Conservation (phyloP, 1,284 basidiomycete genomes). For the Pyrrhoderma noxium region DNA sequence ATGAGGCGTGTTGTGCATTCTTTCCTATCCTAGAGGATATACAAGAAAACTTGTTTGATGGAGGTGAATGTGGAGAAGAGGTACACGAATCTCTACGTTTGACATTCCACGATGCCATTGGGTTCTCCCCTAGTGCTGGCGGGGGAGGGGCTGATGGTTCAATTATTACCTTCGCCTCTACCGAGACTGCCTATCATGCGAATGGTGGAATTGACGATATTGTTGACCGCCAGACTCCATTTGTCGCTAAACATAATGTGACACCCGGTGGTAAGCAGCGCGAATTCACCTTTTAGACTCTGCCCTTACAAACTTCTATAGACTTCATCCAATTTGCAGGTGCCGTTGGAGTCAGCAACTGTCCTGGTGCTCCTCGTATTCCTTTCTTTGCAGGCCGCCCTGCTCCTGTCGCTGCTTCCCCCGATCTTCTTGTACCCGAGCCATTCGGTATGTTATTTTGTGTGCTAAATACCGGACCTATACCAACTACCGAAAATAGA, state of each 20-base stretch:
- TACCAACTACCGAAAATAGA: conserved; percentile 22
- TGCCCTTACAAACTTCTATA: background rate
- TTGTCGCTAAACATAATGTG: conserved; percentile 24
- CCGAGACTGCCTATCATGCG: conserved; percentile 19
- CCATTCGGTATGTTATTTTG: conserved; percentile 25
- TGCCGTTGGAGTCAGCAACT: conserved; percentile 30
- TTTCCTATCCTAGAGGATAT: conserved; percentile 33
- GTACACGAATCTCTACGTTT: conserved; percentile 37
- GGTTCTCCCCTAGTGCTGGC: conserved; percentile 27
- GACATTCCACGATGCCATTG: conserved; percentile 41
- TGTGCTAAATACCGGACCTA: conserved; percentile 13
- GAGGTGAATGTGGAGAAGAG: conserved; percentile 33
- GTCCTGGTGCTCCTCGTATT: conserved; percentile 35
- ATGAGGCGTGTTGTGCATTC: conserved; percentile 34
- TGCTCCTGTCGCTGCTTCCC: conserved; percentile 28
- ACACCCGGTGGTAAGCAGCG: conserved; percentile 26
- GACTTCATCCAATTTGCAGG: conserved; percentile 24
- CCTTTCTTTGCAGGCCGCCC: conserved; percentile 34
- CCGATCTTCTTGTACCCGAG: conserved; percentile 33
- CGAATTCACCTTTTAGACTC: conserved; percentile 19
- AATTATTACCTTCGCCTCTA: conserved; percentile 29
- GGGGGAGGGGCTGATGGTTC: conserved; percentile 36
- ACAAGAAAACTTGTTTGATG: conserved; percentile 35
- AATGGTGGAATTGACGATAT: conserved; percentile 34
- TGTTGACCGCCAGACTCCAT: conserved; percentile 27